phyloP scores from a whole-genome alignment of 2,329 filamentous ascomycete species.

The Endocalyx cinctus region DNA sequence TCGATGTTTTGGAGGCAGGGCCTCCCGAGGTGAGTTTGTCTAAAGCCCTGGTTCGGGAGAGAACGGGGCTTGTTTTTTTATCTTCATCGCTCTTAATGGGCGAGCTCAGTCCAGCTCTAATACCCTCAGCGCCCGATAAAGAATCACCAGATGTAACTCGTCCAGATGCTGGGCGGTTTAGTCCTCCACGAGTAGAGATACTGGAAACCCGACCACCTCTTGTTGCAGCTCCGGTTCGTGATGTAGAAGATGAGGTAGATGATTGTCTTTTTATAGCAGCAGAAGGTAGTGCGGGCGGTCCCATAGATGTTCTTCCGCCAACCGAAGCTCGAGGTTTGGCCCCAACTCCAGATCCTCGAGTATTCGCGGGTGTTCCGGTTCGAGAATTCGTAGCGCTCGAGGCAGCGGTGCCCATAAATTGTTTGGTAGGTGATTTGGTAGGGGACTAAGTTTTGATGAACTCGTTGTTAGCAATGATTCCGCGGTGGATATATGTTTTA shows the following conservation, averaged over 20 bases:
- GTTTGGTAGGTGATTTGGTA: conserved; percentile 76
- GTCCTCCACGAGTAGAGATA: conserved; percentile 27
- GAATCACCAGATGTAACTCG: conserved; percentile 45
- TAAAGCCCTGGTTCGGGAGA: conserved; percentile 45
- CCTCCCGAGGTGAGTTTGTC: conserved; percentile 43
- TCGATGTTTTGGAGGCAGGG: conserved; percentile 22
- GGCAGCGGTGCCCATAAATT: conserved; percentile 48
- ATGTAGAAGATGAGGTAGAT: conserved; percentile 37
- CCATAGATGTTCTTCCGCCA: conserved; percentile 62
- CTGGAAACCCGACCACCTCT: conserved; percentile 38
- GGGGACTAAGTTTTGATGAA: conserved; percentile 53
- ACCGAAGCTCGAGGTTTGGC: conserved; percentile 52
- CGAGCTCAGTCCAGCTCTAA: conserved; percentile 36
- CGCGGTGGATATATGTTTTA: too few relatives aligned
- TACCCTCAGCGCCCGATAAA: conserved; percentile 37
- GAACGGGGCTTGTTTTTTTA: conserved; percentile 46
- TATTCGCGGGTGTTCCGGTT: conserved; percentile 60
- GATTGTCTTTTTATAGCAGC: conserved; percentile 39
- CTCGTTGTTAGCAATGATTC: too few relatives aligned
- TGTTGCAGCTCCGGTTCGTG: conserved; percentile 28
- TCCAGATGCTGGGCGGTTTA: conserved; percentile 34
- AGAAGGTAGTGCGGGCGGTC: conserved; percentile 52
- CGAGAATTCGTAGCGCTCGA: conserved; percentile 57
- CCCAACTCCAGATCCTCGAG: conserved; percentile 38
- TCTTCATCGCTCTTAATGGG: conserved; percentile 49